Percentiles rank a stretch among this genome's conserved stretches.
phyloP scores from a whole-genome alignment of 495 filamentous ascomycete genomes.

The Penicillium pancosmium region DNA sequence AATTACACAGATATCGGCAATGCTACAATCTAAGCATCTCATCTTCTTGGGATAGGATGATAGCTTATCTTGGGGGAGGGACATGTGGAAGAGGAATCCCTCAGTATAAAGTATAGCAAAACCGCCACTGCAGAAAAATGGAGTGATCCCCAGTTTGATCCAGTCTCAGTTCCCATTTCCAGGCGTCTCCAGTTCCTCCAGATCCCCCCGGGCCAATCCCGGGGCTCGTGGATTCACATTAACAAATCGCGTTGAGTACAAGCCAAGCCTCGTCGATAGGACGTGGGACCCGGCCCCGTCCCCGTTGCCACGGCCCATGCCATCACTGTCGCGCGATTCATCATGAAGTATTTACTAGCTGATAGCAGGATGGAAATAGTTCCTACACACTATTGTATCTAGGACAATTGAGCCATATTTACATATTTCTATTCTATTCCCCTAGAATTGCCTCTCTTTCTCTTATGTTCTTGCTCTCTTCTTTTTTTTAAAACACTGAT shows the following conservation, averaged over 20 bases:
- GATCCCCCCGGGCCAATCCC: slow-evolving; percentile 2
- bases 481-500: not conserved
- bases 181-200: not conserved
- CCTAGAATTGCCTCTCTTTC: not conserved
- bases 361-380: not conserved
- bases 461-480: too few species aligned
- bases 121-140: not conserved
- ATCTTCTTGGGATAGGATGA: slow-evolving; percentile 1
- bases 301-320: not conserved
- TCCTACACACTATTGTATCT: not conserved
- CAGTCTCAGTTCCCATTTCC: not conserved
- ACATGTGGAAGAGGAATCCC: not conserved
- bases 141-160: not conserved
- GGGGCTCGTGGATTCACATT: slow-evolving; percentile 2
- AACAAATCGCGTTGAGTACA: slow-evolving; percentile 8
- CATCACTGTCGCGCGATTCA: not conserved
- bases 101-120: slow-evolving; percentile 1
- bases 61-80: not conserved
- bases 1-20: not conserved
- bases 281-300: slow-evolving; percentile 1
- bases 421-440: not conserved
- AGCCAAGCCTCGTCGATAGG: slow-evolving; percentile 6
- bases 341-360: slow-evolving; percentile 1
- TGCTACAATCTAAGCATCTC: not conserved
- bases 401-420: not conserved